Conservation (phyloP, 169 alveolate species). For the Cryptosporidium felis region DNA sequence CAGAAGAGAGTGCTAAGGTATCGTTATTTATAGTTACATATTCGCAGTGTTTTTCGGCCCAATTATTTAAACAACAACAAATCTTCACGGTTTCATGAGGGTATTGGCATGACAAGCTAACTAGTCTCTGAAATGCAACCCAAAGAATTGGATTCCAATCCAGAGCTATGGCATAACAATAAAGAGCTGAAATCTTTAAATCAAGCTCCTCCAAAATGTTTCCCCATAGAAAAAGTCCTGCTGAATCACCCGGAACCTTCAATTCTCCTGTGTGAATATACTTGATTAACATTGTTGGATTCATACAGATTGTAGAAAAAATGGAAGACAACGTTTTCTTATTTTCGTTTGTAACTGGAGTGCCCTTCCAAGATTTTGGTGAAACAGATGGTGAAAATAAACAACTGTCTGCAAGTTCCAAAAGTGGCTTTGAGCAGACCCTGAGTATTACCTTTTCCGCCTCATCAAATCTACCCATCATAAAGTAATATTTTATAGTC, state of each 20-base stretch:
- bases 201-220: slow-evolving; percentile 50
- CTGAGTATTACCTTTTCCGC: slow-evolving; percentile 33
- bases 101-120: slow-evolving; percentile 31
- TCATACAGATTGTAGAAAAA: slow-evolving; percentile 34
- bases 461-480: slow-evolving; percentile 45
- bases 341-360: slow-evolving; percentile 37
- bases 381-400: slow-evolving; percentile 54
- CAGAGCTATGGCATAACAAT: slow-evolving; percentile 51
- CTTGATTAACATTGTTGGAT: slow-evolving; percentile 50
- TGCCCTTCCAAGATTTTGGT: slow-evolving; percentile 71
- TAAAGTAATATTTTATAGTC: slow-evolving; percentile 5
- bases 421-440: slow-evolving; percentile 1
- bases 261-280: slow-evolving; percentile 59
- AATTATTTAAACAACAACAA: slow-evolving; percentile 63
- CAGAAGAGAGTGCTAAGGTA: slow-evolving; percentile 8
- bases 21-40: slow-evolving; percentile 12
- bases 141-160: slow-evolving; percentile 69
- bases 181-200: slow-evolving; percentile 45
- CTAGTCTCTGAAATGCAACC: slow-evolving; percentile 39
- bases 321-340: slow-evolving; percentile 46
- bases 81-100: slow-evolving; percentile 56
- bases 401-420: slow-evolving; percentile 30
- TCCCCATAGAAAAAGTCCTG: slow-evolving; percentile 64
- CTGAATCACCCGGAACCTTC: slow-evolving; percentile 48
- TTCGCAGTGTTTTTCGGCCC: slow-evolving; percentile 46